These are phyloP conservation scores for Pleurostoma richardsiae DNA, from an alignment of 2,329 filamentous ascomycete genomes.

Conservation along the genomic window DNA sequence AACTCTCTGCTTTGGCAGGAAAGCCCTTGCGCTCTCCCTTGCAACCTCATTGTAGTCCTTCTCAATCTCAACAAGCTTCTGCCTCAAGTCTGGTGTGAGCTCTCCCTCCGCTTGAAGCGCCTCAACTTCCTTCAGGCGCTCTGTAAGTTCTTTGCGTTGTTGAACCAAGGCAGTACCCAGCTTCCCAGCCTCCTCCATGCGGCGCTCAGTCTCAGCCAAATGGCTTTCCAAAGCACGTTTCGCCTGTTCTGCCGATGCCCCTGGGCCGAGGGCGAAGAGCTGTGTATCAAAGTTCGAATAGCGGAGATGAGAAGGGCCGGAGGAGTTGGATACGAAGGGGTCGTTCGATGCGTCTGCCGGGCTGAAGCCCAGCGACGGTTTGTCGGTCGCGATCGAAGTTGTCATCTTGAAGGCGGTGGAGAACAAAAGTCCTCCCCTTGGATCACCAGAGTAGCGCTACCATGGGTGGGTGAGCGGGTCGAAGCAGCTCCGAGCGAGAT, in stretches of 20 bases:
- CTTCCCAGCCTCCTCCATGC: conserved; percentile 86
- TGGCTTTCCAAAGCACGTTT: conserved; percentile 88
- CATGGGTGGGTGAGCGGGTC: too few relatives aligned
- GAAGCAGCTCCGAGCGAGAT: too few relatives aligned
- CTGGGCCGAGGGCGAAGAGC: conserved; percentile 71
- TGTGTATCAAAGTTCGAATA: conserved; percentile 82
- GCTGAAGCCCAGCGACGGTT: conserved; percentile 31
- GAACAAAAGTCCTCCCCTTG: too few relatives aligned
- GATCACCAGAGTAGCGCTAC: too few relatives aligned
- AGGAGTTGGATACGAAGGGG: conserved; percentile 49
- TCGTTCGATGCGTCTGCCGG: conserved; percentile 37
- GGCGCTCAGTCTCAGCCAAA: conserved; percentile 84
- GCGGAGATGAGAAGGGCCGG: conserved; percentile 52
- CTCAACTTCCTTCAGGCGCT: conserved; percentile 80
- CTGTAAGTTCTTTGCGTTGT: conserved; percentile 77
- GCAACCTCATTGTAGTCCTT: conserved; percentile 94
- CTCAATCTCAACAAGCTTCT: conserved; percentile 81
- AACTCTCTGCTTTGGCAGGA: conserved; percentile 78
- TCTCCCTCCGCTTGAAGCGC: conserved; percentile 70
- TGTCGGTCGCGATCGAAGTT: conserved; percentile 36
- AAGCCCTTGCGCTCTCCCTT: conserved; percentile 80
- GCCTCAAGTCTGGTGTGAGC: conserved; percentile 75
- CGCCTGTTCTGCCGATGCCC: conserved; percentile 75
- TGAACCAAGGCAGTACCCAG: conserved; percentile 82
- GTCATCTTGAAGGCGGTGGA: too few relatives aligned